Conservation (phyloP, 306 rosid genomes). For the Glycyrrhiza uralensis region DNA sequence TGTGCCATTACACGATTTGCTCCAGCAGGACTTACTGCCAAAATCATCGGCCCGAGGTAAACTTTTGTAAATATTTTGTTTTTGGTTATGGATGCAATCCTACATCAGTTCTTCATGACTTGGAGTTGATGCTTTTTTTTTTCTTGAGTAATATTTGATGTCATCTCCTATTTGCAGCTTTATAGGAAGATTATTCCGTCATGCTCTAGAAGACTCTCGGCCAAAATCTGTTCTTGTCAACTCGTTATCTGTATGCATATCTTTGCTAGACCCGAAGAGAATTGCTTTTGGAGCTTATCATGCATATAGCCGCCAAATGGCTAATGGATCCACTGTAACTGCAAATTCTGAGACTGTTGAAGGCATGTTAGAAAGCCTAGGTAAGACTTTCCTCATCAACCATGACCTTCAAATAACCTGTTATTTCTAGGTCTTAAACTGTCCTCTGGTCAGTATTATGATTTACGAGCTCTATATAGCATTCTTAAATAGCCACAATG, state of each 20-base stretch:
- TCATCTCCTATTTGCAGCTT: conserved; percentile 53
- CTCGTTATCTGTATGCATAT: conserved; percentile 89
- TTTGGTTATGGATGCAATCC: not conserved
- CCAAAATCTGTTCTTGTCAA: conserved; percentile 92
- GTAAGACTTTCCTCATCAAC: conserved; percentile 39
- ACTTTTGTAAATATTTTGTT: not conserved
- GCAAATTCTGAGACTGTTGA: conserved; percentile 91
- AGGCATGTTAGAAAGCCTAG: conserved; percentile 96
- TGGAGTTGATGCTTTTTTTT: not conserved
- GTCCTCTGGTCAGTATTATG: not conserved
- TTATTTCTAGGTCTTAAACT: not conserved
- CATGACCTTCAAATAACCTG: not conserved
- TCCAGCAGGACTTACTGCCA: conserved; percentile 83
- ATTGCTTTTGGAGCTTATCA: conserved; percentile 61
- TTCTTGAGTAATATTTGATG: conserved; percentile 2
- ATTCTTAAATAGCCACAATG: not conserved
- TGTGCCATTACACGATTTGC: conserved; percentile 95
- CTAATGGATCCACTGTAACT: conserved; percentile 52
- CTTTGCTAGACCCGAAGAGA: conserved; percentile 92
- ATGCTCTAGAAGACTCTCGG: conserved; percentile 88
- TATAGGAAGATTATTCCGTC: conserved; percentile 82
- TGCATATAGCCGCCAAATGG: conserved; percentile 68
- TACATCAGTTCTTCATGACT: not conserved
- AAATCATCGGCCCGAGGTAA: conserved; percentile 87
- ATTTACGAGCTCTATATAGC: not conserved